Evolutionary conservation across 257 asterid species (phyloP), one percentile per base, ranked within the genome.

Genomic region (Leptodermis oblonga): DNA sequence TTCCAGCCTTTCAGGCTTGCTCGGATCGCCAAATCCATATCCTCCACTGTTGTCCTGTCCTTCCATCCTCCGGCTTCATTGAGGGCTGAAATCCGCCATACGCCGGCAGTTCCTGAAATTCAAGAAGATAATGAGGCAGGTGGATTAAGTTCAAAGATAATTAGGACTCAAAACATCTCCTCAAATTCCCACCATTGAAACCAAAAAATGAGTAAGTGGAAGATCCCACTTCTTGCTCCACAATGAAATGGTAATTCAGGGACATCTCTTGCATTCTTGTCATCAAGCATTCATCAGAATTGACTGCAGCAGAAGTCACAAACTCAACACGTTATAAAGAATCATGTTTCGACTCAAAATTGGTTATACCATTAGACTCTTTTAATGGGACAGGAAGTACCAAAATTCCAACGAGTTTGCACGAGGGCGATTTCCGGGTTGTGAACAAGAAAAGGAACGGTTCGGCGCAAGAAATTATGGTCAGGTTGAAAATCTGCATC

Each of bases 211-310:
- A 70, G 58, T 79, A 79, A 39, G 83, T 78, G 17, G 83, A 71
- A 46, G 90, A 84, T 37, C 92, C 95, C 33, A 83, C 90, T 86
- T 88, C 95, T 81, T 88, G 88, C 75, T 88, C 95, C 73, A 86
- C 90, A 62, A 61, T 78, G 75, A 88, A 86, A 74, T 86, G 92
- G 67, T 86, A 88, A 73, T 86, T 85, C n/a, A 86, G 62, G 25
- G 95, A 82, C 92, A 86, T 88, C 67, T 86, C 88, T 77, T 86
- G 92, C 81, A 86, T 79, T 48, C 90, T 82, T 51, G 96, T 86
- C 89, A 86, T 79, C 77, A 88, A 73, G 72, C 95, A 84, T 63
- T 86, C 92, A 76, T 88, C 86, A 39, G 92, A 85, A 67, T 86
- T 88, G 0, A 84, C 88, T 86, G 80, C 78, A 76, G 55, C 33